Evolutionary conservation across 2,329 filamentous ascomycete genomes (phyloP).

Genomic region (Aureobasidium sp.): DNA sequence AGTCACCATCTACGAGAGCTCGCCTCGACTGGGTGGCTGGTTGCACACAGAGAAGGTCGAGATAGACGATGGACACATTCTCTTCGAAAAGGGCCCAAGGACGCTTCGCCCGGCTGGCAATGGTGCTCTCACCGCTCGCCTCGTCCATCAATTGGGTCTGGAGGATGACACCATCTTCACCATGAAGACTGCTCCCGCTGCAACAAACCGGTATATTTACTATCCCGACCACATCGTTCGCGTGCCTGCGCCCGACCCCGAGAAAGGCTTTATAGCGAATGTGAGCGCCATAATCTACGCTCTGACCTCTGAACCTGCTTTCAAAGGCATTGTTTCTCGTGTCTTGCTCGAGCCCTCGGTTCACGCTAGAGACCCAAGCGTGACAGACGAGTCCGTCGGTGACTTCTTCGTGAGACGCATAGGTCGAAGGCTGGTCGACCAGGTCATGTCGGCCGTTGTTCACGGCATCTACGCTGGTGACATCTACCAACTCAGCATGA

Average conservation of each 20-base stretch:
- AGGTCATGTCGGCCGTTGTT: constrained; percentile 63
- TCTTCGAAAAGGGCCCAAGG: constrained; percentile 79
- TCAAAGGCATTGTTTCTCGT: constrained; percentile 38
- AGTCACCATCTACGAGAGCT: constrained; percentile 75
- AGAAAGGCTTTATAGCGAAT: constrained; percentile 27
- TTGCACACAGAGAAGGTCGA: constrained; percentile 58
- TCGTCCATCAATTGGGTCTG: constrained; percentile 57
- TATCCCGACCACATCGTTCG: constrained; percentile 74
- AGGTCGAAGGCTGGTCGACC: constrained; percentile 53
- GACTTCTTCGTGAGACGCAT: constrained; percentile 53
- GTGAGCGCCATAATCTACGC: constrained; percentile 25
- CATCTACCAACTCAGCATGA: constrained; percentile 68
- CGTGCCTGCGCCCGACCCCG: constrained; percentile 41
- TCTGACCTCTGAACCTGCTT: constrained; percentile 47
- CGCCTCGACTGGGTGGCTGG: constrained; percentile 71
- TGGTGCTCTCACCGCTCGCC: constrained; percentile 58
- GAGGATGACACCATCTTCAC: constrained; percentile 49
- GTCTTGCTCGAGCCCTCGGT: constrained; percentile 29
- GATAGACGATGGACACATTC: constrained; percentile 54
- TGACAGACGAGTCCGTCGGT: constrained; percentile 63
- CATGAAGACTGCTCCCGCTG: constrained; percentile 41
- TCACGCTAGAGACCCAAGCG: constrained; percentile 24
- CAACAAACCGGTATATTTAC: constrained; percentile 70
- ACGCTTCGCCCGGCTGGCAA: constrained; percentile 56
- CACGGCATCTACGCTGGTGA: constrained; percentile 94